These are phyloP conservation scores for Trametes cubensis DNA, from an alignment of 768 basidiomycete genomes.

Conservation along the genomic window DNA sequence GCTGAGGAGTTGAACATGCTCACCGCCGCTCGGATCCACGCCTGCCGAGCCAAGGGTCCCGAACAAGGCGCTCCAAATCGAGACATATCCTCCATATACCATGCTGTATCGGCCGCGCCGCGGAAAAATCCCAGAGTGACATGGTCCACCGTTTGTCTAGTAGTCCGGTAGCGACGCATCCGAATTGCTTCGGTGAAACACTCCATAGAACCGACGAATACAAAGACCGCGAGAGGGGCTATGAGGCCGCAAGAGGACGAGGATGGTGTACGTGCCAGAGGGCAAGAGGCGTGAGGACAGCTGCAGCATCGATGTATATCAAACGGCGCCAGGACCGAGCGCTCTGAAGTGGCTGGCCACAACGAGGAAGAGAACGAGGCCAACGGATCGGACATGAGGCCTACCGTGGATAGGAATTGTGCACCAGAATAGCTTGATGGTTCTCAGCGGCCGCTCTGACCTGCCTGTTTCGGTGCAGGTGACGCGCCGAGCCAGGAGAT, in stretches of 20 bases:
- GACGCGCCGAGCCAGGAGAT: slow-evolving; percentile 4
- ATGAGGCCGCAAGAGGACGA: not conserved
- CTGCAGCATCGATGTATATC: slow-evolving; percentile 11
- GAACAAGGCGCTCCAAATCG: not conserved
- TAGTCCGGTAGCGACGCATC: too few species aligned
- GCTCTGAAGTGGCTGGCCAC: slow-evolving; percentile 12
- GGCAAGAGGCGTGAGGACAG: not conserved
- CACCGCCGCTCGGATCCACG: not conserved
- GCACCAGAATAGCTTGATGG: slow-evolving; percentile 11
- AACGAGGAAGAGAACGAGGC: slow-evolving; percentile 19
- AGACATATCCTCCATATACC: not conserved
- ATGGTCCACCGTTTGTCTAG: too few species aligned
- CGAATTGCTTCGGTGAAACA: too few species aligned
- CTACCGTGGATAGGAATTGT: not conserved
- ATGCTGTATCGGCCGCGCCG: not conserved
- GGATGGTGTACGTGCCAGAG: not conserved
- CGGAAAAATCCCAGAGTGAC: too few species aligned
- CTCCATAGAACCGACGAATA: not conserved
- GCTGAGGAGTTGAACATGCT: not conserved
- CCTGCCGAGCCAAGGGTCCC: not conserved
- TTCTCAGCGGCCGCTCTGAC: slow-evolving; percentile 15
- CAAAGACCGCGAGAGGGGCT: not conserved
- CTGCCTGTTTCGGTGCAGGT: slow-evolving; percentile 1
- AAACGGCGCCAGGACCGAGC: slow-evolving; percentile 17
- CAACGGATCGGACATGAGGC: slow-evolving; percentile 19